Evolutionary conservation across 257 asterid genomes (phyloP), one percentile per base, ranked within the genome.

Genomic region (Gentiana dahurica): DNA sequence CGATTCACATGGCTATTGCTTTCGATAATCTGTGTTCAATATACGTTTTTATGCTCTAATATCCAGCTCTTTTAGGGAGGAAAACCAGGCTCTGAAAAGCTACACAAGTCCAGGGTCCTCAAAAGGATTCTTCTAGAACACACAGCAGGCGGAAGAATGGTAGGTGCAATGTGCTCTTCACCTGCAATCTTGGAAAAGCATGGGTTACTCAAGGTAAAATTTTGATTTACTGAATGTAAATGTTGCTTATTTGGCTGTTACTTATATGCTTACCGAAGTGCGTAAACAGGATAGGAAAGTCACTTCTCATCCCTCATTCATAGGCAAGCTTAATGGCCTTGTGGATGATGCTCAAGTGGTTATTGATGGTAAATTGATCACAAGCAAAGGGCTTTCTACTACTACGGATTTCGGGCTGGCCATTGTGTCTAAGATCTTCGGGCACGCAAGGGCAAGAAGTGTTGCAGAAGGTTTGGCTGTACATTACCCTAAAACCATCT

Each of bases 381-480:
- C 96, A 11, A 65, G 92, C 66, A 81, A 76, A 62, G 96, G 96
- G 52, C 76, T 85, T 62, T 55, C 86, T 39, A 76, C 79, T 41
- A 67, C 93, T 36, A 72, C 79, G 6, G 81, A 81, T 65, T 91
- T 87, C 58, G 81, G 85, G 46, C 82, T 91, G 68, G 79, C 83
- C 58, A 73, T 87, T 50, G 96, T 91, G 10, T 68, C 79, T 52
- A 91, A 91, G 83, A 77, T 91, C 62, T 91, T 87, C 51, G 94
- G 98, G 66, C 71, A 71, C 51, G 76, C 89, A 13, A 81, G 98
- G 67, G 94, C 95, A 3, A 85, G 94, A 79, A 87, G 98, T 54
- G 96, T 91, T 64, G 98, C 98, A 0, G 95, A 83, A 65, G 98
- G 96, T 58, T 84, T 91, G 33, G 98, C 87, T 37, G 73, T 77